Percentiles rank a stretch among this genome's conserved stretches.
Conservation (phyloP, 2,329 filamentous ascomycete species). For the Camillea tinctor region DNA sequence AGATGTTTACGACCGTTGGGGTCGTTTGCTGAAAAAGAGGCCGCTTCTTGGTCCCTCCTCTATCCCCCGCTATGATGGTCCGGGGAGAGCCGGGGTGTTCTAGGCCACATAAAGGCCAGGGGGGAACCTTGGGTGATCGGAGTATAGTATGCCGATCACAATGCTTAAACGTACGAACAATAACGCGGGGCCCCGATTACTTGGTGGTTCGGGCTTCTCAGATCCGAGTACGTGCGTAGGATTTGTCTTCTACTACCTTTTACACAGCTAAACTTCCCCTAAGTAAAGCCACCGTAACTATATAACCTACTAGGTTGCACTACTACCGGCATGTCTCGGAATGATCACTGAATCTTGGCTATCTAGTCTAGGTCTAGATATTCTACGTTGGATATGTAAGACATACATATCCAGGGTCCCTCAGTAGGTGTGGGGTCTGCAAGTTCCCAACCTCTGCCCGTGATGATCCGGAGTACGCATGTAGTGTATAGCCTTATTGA, state of each 20-base stretch:
- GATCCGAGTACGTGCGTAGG: neutral
- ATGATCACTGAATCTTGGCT: neutral
- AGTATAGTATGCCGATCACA: neutral
- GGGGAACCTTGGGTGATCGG: neutral
- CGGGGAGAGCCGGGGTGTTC: neutral
- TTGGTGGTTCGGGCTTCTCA: neutral
- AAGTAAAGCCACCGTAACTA: no score
- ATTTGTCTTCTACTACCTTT: neutral
- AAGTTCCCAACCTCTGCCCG: no score
- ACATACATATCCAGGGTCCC: neutral
- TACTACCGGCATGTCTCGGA: neutral
- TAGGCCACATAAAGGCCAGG: neutral
- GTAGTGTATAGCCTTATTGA: no score
- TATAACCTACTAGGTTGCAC: no score
- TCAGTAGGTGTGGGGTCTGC: no score
- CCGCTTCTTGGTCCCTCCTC: no score
- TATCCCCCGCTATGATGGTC: neutral
- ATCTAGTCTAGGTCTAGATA: neutral
- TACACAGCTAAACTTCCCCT: neutral
- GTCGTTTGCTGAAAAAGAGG: neutral
- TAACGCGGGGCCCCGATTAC: neutral
- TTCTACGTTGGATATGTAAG: neutral
- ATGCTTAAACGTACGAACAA: neutral
- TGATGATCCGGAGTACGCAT: no score
- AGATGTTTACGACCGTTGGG: neutral